Conservation (phyloP, 164 flowering plant species). For the Annona squamosa region DNA sequence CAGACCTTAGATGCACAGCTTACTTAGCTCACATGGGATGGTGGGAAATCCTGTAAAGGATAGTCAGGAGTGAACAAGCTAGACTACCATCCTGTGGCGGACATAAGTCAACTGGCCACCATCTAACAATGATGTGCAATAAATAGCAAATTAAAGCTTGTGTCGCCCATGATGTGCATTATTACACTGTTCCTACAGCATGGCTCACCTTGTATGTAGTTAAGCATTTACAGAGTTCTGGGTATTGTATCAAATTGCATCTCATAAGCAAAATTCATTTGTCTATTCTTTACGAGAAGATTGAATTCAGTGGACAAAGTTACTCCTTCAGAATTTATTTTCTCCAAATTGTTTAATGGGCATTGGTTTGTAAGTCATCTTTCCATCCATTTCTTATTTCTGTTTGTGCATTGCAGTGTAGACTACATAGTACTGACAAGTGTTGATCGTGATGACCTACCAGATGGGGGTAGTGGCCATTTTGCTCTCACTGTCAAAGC, state of each 20-base stretch:
- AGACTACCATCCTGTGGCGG: too few relatives aligned
- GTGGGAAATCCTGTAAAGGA: too few relatives aligned
- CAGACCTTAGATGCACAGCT: not conserved
- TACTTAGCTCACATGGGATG: not conserved
- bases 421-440: conserved; percentile 93
- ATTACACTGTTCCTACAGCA: not conserved
- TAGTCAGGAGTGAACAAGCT: too few relatives aligned
- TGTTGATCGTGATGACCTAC: conserved; percentile 95
- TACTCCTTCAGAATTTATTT: not conserved
- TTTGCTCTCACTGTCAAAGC: conserved; percentile 80
- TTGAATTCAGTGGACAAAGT: not conserved
- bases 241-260: not conserved
- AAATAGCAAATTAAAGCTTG: not conserved
- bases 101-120: too few relatives aligned
- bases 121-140: too few relatives aligned
- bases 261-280: not conserved
- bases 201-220: not conserved
- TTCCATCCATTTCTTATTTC: not conserved
- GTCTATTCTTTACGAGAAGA: not conserved
- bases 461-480: conserved; percentile 97
- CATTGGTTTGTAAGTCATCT: not conserved
- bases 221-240: not conserved
- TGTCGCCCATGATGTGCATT: not conserved
- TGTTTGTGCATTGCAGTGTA: conserved; percentile 44
- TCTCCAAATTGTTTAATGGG: not conserved